Evolutionary conservation across 768 basidiomycete genomes (phyloP), one percentile per base, ranked within the genome.

Genomic region (Cystofilobasidium ferigula): DNA sequence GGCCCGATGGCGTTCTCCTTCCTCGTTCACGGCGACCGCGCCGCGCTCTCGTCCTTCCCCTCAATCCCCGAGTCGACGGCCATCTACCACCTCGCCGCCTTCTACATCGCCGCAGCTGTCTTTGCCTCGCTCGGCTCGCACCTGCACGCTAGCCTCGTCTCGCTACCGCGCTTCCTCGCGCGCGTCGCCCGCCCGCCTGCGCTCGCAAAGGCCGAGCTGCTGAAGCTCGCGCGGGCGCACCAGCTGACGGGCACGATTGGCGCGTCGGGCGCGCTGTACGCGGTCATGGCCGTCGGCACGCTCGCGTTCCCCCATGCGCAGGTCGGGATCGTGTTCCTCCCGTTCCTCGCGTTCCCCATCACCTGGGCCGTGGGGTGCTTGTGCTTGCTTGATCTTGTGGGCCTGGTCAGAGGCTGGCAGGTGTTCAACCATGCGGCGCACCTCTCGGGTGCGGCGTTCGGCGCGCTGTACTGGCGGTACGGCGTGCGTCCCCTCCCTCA

Each of bases 1-100:
- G 65, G 24, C 22, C 65, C 65, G n/a, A 45, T 62, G 61, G 59
- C 42, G 32, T 67, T 61, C 61, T 59, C 65, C 6, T 67, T 67
- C 60, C 53, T 67, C 24, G 36, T 67, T 34, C 59, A 56, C 35
- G 65, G 65, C 30, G 65, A 67, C n/a, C 58, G 58, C 22, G 58
- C 51, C 32, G 59, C 60, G 1, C 60, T 67, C 28, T 57, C 65
- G 1, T 32, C 26, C 47, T 62, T 54, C 40, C 65, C 65, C 10
- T 34, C 30, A 3, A 40, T 62, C 24, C 38, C 58, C 3, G 65
- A 67, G 34, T 61, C 60, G 13, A 61, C 65, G 0, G 34, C 65
- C 18, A n/a, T 67, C 34, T 61, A 53, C 9, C 65, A 67, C 45
- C 60, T 67, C 12, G 58, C 60, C 3, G 65, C 65, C 26, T 67